phyloP scores from a whole-genome alignment of 495 filamentous ascomycete species.

The Neurospora cerealis region DNA sequence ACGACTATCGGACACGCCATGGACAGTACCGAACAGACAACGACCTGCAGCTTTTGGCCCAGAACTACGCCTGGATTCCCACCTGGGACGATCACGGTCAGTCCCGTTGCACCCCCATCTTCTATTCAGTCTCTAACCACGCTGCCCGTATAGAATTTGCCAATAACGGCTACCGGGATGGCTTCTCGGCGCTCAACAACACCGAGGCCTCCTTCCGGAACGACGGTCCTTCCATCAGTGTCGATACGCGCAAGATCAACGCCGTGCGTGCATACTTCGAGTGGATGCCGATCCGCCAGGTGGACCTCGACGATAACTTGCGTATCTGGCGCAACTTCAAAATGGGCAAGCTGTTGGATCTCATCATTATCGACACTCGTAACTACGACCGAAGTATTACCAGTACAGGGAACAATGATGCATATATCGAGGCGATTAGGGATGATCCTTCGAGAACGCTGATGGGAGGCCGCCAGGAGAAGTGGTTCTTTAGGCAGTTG shows the following conservation, averaged over 20 bases:
- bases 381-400: slow-evolving; percentile 50
- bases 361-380: slow-evolving; percentile 57
- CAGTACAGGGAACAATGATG: slow-evolving; percentile 41
- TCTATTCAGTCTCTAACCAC: neutral
- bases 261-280: slow-evolving; percentile 59
- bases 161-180: slow-evolving; percentile 53
- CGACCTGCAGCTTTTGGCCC: slow-evolving; percentile 45
- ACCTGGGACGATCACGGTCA: slow-evolving; percentile 59
- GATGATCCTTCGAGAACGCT: slow-evolving; percentile 48
- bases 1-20: slow-evolving; percentile 49
- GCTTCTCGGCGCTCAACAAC: slow-evolving; percentile 46
- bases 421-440: slow-evolving; percentile 44
- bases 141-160: slow-evolving; percentile 37
- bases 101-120: neutral
- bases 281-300: slow-evolving; percentile 45
- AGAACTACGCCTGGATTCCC: slow-evolving; percentile 51
- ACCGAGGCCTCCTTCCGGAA: slow-evolving; percentile 52
- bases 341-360: slow-evolving; percentile 50
- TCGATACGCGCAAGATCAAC: slow-evolving; percentile 59
- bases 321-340: slow-evolving; percentile 56
- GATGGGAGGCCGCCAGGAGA: slow-evolving; percentile 54
- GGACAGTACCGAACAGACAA: slow-evolving; percentile 35
- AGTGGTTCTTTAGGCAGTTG: slow-evolving; percentile 53
- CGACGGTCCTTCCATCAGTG: slow-evolving; percentile 44
- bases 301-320: slow-evolving; percentile 57